These are phyloP conservation scores for Fusarium buharicum DNA, from an alignment of 2,329 filamentous ascomycete species.

Conservation along the genomic window DNA sequence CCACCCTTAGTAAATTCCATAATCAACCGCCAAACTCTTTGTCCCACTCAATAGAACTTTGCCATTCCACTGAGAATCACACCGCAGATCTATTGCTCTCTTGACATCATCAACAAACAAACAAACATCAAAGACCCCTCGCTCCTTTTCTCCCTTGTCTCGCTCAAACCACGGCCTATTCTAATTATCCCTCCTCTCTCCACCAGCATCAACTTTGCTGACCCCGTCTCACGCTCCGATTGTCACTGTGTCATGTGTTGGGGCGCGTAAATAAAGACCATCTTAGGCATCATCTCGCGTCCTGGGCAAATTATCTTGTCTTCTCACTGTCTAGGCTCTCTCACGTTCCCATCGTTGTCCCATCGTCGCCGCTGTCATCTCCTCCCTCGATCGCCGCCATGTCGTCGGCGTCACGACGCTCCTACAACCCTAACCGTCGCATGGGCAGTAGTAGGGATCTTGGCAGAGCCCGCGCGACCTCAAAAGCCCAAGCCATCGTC, in stretches of 20 bases:
- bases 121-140: constrained; percentile 13
- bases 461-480: constrained; percentile 56
- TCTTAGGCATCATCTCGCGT: constrained; percentile 48
- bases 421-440: constrained; percentile 58
- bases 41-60: constrained; percentile 21
- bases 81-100: constrained; percentile 30
- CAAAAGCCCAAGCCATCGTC: constrained; percentile 58
- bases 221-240: constrained; percentile 21
- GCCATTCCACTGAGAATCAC: constrained; percentile 26
- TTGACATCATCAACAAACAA: constrained; percentile 8
- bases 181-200: neutral
- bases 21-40: constrained; percentile 18
- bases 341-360: constrained; percentile 14
- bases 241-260: constrained; percentile 46
- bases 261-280: constrained; percentile 39
- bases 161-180: constrained; percentile 7
- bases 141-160: constrained; percentile 38
- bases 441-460: constrained; percentile 56
- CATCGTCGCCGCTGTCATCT: constrained; percentile 23
- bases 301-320: constrained; percentile 35
- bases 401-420: constrained; percentile 63
- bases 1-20: constrained; percentile 17
- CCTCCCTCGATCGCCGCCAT: constrained; percentile 49
- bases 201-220: constrained; percentile 33
- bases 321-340: constrained; percentile 16